These are phyloP conservation scores for Ilex aquifolium DNA, from an alignment of 257 asterid genomes.

Conservation along the genomic window DNA sequence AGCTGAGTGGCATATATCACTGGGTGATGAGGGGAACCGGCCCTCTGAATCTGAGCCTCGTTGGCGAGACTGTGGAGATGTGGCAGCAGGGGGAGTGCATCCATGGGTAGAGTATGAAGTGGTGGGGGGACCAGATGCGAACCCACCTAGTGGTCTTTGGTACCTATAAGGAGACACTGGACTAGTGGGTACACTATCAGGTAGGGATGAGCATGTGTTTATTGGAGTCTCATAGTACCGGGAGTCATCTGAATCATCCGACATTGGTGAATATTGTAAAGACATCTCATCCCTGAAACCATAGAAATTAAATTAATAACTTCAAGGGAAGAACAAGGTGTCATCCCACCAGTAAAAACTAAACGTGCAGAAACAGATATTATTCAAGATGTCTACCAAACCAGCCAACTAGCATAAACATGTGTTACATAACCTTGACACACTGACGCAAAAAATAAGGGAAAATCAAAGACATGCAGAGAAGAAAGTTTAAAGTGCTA, in stretches of 20 bases:
- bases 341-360: too few species aligned
- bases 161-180: constrained; percentile 87
- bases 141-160: constrained; percentile 52
- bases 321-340: too few species aligned
- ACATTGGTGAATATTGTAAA: constrained; percentile 86
- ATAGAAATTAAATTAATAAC: neutral
- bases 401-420: too few species aligned
- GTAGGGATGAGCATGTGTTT: constrained; percentile 57
- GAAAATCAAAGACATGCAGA: too few species aligned
- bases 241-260: constrained; percentile 90
- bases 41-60: constrained; percentile 90
- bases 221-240: constrained; percentile 56
- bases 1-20: constrained; percentile 97
- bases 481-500: too few species aligned
- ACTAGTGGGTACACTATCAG: constrained; percentile 79
- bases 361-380: too few species aligned
- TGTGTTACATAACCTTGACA: too few species aligned
- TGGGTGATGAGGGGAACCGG: constrained; percentile 93
- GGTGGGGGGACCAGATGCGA: constrained; percentile 35
- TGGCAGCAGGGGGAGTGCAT: constrained; percentile 26
- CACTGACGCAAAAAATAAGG: too few species aligned
- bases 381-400: too few species aligned
- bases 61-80: constrained; percentile 64
- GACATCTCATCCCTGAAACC: constrained; percentile 76
- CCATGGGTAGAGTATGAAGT: constrained; percentile 40